Conservation (phyloP, 495 filamentous ascomycete genomes). For the Daldinia decipiens region DNA sequence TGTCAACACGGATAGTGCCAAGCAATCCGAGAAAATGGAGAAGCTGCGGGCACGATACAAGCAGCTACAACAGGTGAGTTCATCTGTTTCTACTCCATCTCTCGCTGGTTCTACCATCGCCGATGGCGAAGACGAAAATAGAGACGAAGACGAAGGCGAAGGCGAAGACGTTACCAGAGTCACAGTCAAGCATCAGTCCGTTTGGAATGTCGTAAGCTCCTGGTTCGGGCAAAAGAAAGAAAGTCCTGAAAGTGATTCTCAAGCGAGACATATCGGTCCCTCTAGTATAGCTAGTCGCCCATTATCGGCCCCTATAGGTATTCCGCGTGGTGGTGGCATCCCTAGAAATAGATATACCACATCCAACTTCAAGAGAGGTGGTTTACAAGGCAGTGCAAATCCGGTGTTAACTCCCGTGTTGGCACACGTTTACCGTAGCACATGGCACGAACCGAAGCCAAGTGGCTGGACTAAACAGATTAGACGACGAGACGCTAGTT, state of each 20-base stretch:
- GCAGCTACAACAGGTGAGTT: slow-evolving; percentile 60
- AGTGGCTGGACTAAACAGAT: slow-evolving; percentile 20
- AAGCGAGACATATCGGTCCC: slow-evolving; percentile 22
- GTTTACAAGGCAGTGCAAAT: slow-evolving; percentile 5
- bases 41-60: slow-evolving; percentile 59
- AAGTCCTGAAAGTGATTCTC: slow-evolving; percentile 22
- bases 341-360: background rate
- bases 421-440: background rate
- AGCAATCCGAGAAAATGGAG: slow-evolving; percentile 59
- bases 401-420: background rate
- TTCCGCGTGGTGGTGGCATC: slow-evolving; percentile 1
- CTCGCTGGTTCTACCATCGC: background rate
- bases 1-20: slow-evolving; percentile 50
- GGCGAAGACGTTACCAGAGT: slow-evolving; percentile 26
- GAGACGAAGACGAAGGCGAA: slow-evolving; percentile 30
- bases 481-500: background rate
- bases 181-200: slow-evolving; percentile 33
- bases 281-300: slow-evolving; percentile 22
- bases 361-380: slow-evolving; percentile 5
- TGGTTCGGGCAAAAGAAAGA: slow-evolving; percentile 26
- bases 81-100: slow-evolving; percentile 15
- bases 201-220: slow-evolving; percentile 35
- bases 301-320: slow-evolving; percentile 4
- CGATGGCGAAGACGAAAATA: slow-evolving; percentile 32
- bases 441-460: slow-evolving; percentile 6